These are phyloP conservation scores for Corylus heterophylla DNA, from an alignment of 306 rosid species.

Conservation along the genomic window DNA sequence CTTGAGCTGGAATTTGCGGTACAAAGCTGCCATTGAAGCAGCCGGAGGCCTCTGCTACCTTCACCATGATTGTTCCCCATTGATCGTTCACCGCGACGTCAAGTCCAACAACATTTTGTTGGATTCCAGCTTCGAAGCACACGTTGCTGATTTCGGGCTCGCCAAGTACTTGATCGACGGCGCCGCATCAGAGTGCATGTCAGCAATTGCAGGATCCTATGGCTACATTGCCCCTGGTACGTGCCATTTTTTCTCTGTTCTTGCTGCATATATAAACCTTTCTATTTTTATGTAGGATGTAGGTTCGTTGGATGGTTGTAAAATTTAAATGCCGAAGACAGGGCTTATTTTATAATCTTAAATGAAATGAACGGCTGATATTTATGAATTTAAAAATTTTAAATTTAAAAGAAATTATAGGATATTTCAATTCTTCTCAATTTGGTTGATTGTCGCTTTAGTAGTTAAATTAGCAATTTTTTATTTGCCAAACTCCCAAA, in stretches of 20 bases:
- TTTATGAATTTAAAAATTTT: too few relatives aligned
- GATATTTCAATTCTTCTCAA: too few relatives aligned
- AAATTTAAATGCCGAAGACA: too few relatives aligned
- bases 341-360: too few relatives aligned
- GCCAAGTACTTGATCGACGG: slow-evolving; percentile 79
- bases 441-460: background rate
- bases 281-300: background rate
- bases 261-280: background rate
- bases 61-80: slow-evolving; percentile 86
- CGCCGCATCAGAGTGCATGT: slow-evolving; percentile 82
- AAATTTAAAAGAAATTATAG: too few relatives aligned
- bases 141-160: slow-evolving; percentile 85
- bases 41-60: slow-evolving; percentile 85
- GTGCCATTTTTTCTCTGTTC: slow-evolving; percentile 5
- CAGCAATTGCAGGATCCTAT: slow-evolving; percentile 85
- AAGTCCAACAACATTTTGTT: slow-evolving; percentile 84
- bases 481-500: too few relatives aligned
- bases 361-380: too few relatives aligned
- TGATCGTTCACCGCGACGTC: slow-evolving; percentile 80
- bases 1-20: slow-evolving; percentile 74
- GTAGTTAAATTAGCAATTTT: slow-evolving; percentile 34
- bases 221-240: slow-evolving; percentile 98
- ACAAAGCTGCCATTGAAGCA: slow-evolving; percentile 73
- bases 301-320: background rate
- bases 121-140: slow-evolving; percentile 80